Evolutionary conservation across 164 flowering plant species (phyloP), one percentile per base, ranked within the genome.

Genomic region (Berberis vulgaris): DNA sequence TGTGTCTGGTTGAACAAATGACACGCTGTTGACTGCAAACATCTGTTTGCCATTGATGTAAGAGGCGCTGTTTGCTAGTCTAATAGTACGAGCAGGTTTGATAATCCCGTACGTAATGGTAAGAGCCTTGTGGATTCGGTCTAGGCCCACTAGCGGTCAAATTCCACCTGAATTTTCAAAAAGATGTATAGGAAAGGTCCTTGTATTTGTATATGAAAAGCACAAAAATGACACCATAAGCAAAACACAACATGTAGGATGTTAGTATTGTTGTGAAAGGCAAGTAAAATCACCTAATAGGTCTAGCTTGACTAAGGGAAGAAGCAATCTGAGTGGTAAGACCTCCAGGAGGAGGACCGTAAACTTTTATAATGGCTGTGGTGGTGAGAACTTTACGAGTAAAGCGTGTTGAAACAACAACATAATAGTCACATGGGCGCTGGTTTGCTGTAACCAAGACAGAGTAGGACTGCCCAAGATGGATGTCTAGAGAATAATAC

Each of bases 121-220:
- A 91, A 5, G 97, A 91, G 38, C 97, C 97, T 74, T 91, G 97
- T 2, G 97, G 97, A 68, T 91, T 88, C 1, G 96, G 97, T 62
- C 97, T 84, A 5, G 97, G 96, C 7, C 94, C 96, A 73, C 91
- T 91, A 13, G 97, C 96, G 1, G 91, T 76, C 53, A 88, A 76
- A 75, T 91, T 88, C 74, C 78, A 74, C 67, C 97, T 88, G 68
- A 41, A 68, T 52, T 53, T 7, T n/a, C 26, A 38, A 59, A 62
- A 8, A 61, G 43, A 61, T n/a, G 64, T 26, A 47, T 1, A 26
- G 26, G 26, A 26, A 26, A 26, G 26, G 26, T 26, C 26, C 26
- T 26, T 26, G 26, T 26, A 26, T 26, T 26, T 26, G 26, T 26
- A 26, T 26, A 26, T 26, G 26, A 26, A 26, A 26, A 26, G 26